Evolutionary conservation across 441 rosid species (phyloP).

Genomic region (Viola pubescens): DNA sequence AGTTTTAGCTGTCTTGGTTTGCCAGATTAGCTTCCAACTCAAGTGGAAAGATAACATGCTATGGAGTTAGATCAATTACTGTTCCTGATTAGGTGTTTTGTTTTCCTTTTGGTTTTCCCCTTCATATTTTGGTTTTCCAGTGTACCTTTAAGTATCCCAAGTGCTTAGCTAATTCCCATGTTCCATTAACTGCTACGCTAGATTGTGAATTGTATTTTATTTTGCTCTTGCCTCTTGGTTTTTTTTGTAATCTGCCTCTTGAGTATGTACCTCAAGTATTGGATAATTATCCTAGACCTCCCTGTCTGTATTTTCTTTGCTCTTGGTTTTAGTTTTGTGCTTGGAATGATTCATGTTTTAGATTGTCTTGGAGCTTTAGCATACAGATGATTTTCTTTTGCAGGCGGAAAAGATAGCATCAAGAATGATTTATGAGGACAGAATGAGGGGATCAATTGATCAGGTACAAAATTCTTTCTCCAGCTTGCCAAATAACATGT

Average conservation of each 20-base stretch:
- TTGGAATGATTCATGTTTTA: too few species aligned
- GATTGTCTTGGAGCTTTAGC: background rate
- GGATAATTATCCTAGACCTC: too few species aligned
- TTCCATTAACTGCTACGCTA: too few species aligned
- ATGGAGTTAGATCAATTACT: background rate
- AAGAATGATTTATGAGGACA: conserved; percentile 90
- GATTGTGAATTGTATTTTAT: too few species aligned
- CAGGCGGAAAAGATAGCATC: conserved; percentile 99
- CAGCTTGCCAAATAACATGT: background rate
- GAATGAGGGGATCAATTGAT: conserved; percentile 98
- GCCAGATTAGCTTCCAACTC: background rate
- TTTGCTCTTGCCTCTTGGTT: too few species aligned
- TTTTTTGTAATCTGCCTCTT: too few species aligned
- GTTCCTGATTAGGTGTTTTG: background rate
- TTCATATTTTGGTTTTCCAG: background rate
- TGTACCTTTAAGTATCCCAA: too few species aligned
- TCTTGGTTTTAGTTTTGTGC: too few species aligned
- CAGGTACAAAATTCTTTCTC: conserved; percentile 44
- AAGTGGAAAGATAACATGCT: background rate
- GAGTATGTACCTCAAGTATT: too few species aligned
- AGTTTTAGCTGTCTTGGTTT: background rate
- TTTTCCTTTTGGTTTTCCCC: background rate
- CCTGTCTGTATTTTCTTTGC: too few species aligned
- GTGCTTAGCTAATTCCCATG: too few species aligned
- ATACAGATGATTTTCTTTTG: conserved; percentile 4